These are phyloP conservation scores for Globisporangium nodosum DNA, from an alignment of 352 stramenopile species.

Conservation along the genomic window DNA sequence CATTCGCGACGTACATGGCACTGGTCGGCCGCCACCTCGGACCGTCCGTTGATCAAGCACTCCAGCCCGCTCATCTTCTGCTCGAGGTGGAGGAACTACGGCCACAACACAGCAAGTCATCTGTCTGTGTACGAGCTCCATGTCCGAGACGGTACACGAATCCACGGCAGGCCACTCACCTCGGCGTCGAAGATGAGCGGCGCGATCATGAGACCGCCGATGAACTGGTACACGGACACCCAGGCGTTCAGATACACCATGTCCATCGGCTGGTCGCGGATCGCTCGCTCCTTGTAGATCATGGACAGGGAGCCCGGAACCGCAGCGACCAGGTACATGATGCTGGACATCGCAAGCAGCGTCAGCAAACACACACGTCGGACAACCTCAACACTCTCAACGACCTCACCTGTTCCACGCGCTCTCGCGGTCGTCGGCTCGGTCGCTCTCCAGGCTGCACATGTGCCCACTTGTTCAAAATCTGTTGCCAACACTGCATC, in stretches of 20 bases:
- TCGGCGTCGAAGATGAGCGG: slow-evolving; percentile 79
- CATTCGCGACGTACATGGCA: slow-evolving; percentile 49
- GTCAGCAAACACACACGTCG: slow-evolving; percentile 3
- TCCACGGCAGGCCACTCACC: slow-evolving; percentile 14
- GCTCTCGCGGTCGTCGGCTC: slow-evolving; percentile 64
- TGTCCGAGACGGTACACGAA: not conserved
- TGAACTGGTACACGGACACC: slow-evolving; percentile 84
- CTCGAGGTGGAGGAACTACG: slow-evolving; percentile 54
- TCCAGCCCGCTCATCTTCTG: slow-evolving; percentile 77
- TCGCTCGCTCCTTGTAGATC: slow-evolving; percentile 82
- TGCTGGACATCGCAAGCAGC: slow-evolving; percentile 12
- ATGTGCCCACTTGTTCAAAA: not conserved
- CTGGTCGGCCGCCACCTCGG: slow-evolving; percentile 57
- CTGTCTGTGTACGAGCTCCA: too few species aligned
- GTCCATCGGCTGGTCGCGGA: slow-evolving; percentile 81
- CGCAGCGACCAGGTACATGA: slow-evolving; percentile 76
- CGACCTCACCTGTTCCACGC: slow-evolving; percentile 65
- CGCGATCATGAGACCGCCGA: slow-evolving; percentile 71
- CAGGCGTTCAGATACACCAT: slow-evolving; percentile 86
- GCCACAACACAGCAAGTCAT: not conserved
- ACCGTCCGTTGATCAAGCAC: slow-evolving; percentile 74
- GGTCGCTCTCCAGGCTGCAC: slow-evolving; percentile 50
- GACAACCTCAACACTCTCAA: too few species aligned
- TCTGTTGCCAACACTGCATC: not conserved
- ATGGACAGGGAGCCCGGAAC: slow-evolving; percentile 77